phyloP scores from a whole-genome alignment of 495 filamentous ascomycete genomes.

The Margaritispora aquatica region DNA sequence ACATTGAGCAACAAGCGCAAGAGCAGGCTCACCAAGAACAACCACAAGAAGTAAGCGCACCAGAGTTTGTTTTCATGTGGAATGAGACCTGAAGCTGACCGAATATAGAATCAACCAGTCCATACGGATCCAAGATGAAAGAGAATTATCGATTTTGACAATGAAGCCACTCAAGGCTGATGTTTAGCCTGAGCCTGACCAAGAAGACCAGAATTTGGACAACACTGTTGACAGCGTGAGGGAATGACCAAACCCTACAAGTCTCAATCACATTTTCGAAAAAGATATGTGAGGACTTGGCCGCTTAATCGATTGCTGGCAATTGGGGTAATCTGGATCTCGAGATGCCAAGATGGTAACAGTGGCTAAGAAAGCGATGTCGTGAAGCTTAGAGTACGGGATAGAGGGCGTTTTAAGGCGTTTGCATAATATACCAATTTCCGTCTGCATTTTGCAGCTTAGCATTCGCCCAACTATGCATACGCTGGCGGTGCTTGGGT shows the following conservation, averaged over 20 bases:
- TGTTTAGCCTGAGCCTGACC: no score
- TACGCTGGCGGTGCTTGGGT: no score
- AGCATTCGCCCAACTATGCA: no score
- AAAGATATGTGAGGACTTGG: not conserved
- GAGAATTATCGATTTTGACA: not conserved
- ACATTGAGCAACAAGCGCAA: not conserved
- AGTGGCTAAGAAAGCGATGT: not conserved
- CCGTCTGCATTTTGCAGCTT: not conserved
- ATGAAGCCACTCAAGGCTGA: not conserved
- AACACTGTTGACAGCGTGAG: not conserved
- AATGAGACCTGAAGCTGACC: not conserved
- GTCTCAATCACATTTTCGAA: not conserved
- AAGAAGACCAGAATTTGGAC: not conserved
- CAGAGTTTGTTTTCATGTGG: not conserved
- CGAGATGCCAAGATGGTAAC: no score
- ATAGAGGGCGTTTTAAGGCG: not conserved
- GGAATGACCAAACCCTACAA: not conserved
- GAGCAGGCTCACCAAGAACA: not conserved
- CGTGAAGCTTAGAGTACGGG: not conserved
- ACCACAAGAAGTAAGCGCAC: not conserved
- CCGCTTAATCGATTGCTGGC: not conserved
- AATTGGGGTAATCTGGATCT: not conserved
- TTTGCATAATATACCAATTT: not conserved
- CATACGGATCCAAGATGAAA: not conserved
- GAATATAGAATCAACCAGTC: not conserved